Conservation (phyloP, 2,329 filamentous ascomycete species). For the Zymoseptoria passerinii region DNA sequence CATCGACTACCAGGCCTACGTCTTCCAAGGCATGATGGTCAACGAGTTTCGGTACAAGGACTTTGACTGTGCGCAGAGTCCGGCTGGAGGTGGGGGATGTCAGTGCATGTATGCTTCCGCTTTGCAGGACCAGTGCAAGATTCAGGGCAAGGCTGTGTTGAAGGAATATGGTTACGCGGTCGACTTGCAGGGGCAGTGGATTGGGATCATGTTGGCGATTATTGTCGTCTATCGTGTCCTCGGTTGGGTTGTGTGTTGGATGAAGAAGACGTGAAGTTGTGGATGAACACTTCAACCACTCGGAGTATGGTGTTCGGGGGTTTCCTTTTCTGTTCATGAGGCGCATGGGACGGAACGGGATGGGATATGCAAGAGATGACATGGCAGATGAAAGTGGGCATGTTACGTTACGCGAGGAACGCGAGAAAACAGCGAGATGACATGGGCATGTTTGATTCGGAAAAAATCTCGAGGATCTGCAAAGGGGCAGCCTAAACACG, state of each 20-base stretch:
- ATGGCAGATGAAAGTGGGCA: not conserved
- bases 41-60: constrained; percentile 65
- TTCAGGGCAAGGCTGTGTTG: constrained; percentile 61
- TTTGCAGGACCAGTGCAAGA: constrained; percentile 54
- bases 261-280: constrained; percentile 9
- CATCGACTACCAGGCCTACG: constrained; percentile 78
- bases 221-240: constrained; percentile 61
- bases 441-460: not conserved
- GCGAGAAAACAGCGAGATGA: not conserved
- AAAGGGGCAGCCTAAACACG: no score
- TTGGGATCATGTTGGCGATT: constrained; percentile 67
- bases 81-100: constrained; percentile 34
- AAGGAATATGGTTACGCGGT: constrained; percentile 57
- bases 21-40: constrained; percentile 89
- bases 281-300: not conserved
- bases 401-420: not conserved
- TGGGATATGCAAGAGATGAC: not conserved
- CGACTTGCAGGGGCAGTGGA: constrained; percentile 54
- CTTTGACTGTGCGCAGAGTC: constrained; percentile 48
- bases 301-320: not conserved
- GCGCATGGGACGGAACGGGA: not conserved
- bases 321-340: not conserved
- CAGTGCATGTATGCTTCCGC: constrained; percentile 62
- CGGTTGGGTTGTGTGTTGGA: constrained; percentile 47
- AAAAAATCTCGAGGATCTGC: no score